phyloP scores from a whole-genome alignment of 345 rosid species.

The Corchorus olitorius region DNA sequence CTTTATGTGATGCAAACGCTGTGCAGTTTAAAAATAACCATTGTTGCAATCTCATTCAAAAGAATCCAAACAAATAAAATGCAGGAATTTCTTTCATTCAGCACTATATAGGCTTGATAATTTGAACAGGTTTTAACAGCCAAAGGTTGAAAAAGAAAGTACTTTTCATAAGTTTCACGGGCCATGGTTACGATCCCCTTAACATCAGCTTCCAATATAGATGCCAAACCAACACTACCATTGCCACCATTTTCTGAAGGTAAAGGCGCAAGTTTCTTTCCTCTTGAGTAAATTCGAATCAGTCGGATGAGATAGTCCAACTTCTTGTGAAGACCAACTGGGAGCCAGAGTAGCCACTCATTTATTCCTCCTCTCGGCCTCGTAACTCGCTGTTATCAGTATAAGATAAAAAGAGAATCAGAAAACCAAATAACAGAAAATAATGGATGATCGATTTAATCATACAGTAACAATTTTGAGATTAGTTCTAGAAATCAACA shows the following conservation, averaged over 20 bases:
- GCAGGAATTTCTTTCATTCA: conserved; percentile 7
- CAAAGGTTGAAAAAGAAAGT: conserved; percentile 23
- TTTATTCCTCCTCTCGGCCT: conserved; percentile 93
- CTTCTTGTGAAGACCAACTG: conserved; percentile 78
- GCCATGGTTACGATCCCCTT: conserved; percentile 81
- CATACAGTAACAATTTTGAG: neutral
- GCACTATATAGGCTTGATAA: neutral
- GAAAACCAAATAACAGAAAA: neutral
- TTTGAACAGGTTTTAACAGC: neutral
- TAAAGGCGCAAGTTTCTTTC: conserved; percentile 35
- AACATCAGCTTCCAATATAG: conserved; percentile 80
- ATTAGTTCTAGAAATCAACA: neutral
- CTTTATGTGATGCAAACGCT: no score
- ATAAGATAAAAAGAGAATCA: conserved; percentile 10
- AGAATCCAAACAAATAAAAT: neutral
- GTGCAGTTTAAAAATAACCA: neutral
- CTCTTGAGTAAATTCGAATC: conserved; percentile 52
- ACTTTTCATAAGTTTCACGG: conserved; percentile 78
- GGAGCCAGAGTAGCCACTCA: conserved; percentile 95
- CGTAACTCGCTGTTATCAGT: conserved; percentile 68
- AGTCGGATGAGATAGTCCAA: conserved; percentile 55
- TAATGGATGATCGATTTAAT: neutral
- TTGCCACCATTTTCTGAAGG: conserved; percentile 55
- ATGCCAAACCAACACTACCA: conserved; percentile 63
- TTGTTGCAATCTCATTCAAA: neutral